Base-by-base conservation (phyloP, 2,329 filamentous ascomycete genomes). In the Colletotrichum plurivorum region DNA sequence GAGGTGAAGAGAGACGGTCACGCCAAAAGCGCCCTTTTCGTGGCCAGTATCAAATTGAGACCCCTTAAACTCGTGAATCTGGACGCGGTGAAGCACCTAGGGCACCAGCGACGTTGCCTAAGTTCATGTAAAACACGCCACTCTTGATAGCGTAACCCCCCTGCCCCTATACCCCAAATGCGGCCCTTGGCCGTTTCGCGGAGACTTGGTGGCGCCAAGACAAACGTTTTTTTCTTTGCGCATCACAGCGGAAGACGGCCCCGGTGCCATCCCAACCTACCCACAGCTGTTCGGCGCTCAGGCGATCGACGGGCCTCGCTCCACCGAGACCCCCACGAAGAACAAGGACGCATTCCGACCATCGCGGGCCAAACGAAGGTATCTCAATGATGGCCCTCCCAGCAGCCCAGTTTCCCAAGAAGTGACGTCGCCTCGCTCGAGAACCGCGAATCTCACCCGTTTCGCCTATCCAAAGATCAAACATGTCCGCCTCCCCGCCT, bases 251-350 rank as follows among this genome's bases (percentile, higher is more conserved):
- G 20, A 59, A 68, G 36, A 49, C 15, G 27, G 31, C 55, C 22
- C 61, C 61, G 53, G 48, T 68, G 54, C 58, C 63, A 64, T 68
- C 65, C 54, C 54, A 54, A 55, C 41, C 41, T n/a, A 43, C 65
- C 39, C 54, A 31, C 5, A 39, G 15, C 46, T 13, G 46, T 48
- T 65, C 54, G 48, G 65, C 46, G 60, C 65, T 58, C 39, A 57
- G 53, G 60, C 53, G 39, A 27, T 41, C 22, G 59, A 31, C 52
- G 39, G 25, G 16, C 41, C 16, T 15, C 41, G 41, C 41, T 43
- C 13, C 16, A n/a, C 41, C 41, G 12, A 6, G 13, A 15, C 22
- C 16, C 49, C 52, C 52, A 51, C 25, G 7, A 62, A 22, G 27
- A 25, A 20, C 36, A 46, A 41, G 31, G 8, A 36, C 8, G 31